These are phyloP conservation scores for Colletotrichum sp. DNA, from an alignment of 2,329 filamentous ascomycete genomes.

Conservation along the genomic window DNA sequence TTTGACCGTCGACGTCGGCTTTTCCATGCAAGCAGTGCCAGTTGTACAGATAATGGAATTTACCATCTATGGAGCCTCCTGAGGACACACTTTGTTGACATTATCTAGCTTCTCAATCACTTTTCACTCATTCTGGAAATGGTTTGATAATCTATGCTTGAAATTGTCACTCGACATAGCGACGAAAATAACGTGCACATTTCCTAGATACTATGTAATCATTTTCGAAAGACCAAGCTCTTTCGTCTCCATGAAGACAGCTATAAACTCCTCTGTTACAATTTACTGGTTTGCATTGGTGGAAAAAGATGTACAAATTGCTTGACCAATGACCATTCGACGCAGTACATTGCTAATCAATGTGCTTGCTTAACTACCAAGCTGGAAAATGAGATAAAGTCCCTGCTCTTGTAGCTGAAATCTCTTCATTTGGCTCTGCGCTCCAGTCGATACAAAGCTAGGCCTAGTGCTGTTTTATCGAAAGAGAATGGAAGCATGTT, in stretches of 20 bases:
- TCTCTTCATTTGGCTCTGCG: neutral
- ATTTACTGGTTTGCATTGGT: neutral
- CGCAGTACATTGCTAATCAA: no score
- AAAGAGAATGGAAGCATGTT: neutral
- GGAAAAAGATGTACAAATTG: neutral
- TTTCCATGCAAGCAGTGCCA: fast-evolving
- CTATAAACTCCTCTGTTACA: neutral
- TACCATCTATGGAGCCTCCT: neutral
- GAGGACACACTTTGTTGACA: no score
- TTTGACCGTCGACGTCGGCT: neutral
- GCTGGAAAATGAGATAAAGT: neutral
- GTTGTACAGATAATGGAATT: neutral
- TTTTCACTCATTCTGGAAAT: no score
- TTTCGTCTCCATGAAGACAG: neutral
- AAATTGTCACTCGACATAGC: neutral
- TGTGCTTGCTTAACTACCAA: neutral
- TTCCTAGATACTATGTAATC: neutral
- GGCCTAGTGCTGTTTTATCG: neutral
- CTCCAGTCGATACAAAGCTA: neutral
- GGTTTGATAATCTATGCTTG: neutral
- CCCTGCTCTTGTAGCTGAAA: neutral
- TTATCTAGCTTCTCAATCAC: no score
- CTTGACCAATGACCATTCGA: neutral
- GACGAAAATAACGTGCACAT: no score
- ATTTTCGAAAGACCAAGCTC: neutral